Percentiles rank a stretch among this genome's conserved stretches.
Evolutionary conservation across 208 protist species (phyloP).

Genomic region (Trypanosomatidae sp.): DNA sequence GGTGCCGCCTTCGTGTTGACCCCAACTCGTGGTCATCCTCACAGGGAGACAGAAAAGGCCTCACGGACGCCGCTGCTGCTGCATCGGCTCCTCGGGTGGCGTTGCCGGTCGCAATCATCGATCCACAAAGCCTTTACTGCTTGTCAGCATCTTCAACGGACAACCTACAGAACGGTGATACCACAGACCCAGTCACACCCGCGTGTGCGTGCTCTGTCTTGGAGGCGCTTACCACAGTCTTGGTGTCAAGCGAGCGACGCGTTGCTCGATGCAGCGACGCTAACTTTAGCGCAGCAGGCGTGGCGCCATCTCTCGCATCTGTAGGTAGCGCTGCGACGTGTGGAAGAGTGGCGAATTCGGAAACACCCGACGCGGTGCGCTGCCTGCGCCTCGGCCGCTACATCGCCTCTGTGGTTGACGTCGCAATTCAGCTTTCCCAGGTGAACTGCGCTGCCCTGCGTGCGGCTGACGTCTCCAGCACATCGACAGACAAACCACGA

Average conservation of each 20-base stretch:
- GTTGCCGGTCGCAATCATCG: not conserved
- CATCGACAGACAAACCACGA: not conserved
- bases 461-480: not conserved
- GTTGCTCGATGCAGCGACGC: not conserved
- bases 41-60: not conserved
- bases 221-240: not conserved
- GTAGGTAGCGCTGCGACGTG: no score
- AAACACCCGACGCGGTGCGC: not conserved
- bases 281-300: not conserved
- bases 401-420: slow-evolving; percentile 24
- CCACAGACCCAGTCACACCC: not conserved
- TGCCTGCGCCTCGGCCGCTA: slow-evolving; percentile 21
- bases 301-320: not conserved
- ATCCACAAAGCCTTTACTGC: slow-evolving; percentile 4
- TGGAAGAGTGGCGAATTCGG: not conserved
- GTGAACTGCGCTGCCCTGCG: slow-evolving; percentile 35
- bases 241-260: not conserved
- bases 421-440: slow-evolving; percentile 52
- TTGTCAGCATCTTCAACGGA: not conserved
- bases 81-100: not conserved
- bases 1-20: slow-evolving; percentile 8
- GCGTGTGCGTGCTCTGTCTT: not conserved
- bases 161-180: not conserved
- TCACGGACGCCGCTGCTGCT: not conserved
- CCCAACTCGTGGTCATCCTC: not conserved